A percentile compares a stretch with the other conserved stretches of the same genome.
These are phyloP conservation scores for Coemansia sp. DNA, from an alignment of 192 early-diverging fungal genomes.

Conservation along the genomic window DNA sequence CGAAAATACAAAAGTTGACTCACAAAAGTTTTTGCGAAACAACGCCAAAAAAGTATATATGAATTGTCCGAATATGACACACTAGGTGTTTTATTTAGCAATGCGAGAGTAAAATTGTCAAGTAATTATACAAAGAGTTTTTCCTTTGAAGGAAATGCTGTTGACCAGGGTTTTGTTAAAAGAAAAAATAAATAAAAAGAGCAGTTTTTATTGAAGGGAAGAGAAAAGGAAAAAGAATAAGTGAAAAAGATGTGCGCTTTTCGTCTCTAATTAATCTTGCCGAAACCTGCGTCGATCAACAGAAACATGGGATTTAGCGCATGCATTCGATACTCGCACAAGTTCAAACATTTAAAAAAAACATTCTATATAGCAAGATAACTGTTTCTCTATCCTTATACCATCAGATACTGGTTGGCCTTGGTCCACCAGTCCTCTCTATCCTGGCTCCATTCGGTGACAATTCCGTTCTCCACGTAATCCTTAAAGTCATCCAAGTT, in stretches of 20 bases:
- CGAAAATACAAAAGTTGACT: neutral
- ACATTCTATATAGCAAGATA: neutral
- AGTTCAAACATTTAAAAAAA: neutral
- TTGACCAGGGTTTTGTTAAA: neutral
- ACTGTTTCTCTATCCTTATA: neutral
- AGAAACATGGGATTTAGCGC: neutral
- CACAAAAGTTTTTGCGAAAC: neutral
- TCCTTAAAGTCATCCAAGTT: conserved; percentile 27
- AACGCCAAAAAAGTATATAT: too few relatives aligned
- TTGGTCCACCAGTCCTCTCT: conserved; percentile 22
- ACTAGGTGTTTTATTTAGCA: neutral
- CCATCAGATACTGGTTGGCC: conserved; percentile 21
- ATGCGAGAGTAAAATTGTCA: neutral
- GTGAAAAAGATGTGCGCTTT: too few relatives aligned
- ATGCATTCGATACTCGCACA: neutral
- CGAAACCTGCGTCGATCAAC: too few relatives aligned
- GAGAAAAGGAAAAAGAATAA: too few relatives aligned
- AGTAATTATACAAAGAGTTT: neutral
- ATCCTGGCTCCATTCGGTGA: conserved; percentile 9
- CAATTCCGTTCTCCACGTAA: conserved; percentile 14
- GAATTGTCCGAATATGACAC: too few relatives aligned
- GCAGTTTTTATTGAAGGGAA: neutral
- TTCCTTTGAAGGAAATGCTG: neutral
- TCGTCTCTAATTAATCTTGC: too few relatives aligned
- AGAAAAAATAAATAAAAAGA: neutral